These are phyloP conservation scores for Sanghuangporus sanghuang DNA, from an alignment of 1,284 basidiomycete species.

Conservation along the genomic window DNA sequence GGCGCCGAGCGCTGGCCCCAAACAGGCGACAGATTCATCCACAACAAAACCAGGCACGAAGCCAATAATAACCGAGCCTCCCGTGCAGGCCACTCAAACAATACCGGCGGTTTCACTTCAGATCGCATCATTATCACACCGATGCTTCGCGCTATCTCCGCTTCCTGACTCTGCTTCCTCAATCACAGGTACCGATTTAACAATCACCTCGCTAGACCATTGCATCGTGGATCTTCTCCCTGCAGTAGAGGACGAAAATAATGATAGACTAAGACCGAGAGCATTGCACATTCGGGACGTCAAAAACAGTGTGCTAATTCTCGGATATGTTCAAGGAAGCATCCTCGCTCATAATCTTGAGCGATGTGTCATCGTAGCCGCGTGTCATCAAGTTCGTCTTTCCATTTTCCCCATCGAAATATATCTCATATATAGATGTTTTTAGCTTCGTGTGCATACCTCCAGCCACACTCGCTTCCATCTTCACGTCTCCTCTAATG, in stretches of 20 bases:
- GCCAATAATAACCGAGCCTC: not conserved
- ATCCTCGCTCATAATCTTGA: conserved; percentile 60
- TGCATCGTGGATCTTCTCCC: conserved; percentile 61
- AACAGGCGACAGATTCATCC: not conserved
- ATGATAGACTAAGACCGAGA: conserved; percentile 29
- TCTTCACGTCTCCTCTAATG: conserved; percentile 59
- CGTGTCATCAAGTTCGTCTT: conserved; percentile 66
- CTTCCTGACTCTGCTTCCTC: conserved; percentile 21
- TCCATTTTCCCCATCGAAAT: not conserved
- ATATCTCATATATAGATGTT: not conserved
- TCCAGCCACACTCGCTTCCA: conserved; percentile 57
- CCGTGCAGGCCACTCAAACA: not conserved
- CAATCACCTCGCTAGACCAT: conserved; percentile 50
- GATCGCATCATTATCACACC: conserved; percentile 36
- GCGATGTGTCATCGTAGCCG: conserved; percentile 57
- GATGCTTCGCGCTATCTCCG: conserved; percentile 35
- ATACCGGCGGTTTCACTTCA: conserved; percentile 27
- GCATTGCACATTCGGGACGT: conserved; percentile 61
- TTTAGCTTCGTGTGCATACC: conserved; percentile 76
- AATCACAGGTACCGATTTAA: conserved; percentile 41
- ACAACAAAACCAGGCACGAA: not conserved
- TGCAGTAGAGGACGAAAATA: conserved; percentile 19
- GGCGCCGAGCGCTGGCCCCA: conserved; percentile 22
- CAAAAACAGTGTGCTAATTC: conserved; percentile 51
- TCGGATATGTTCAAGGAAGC: conserved; percentile 63